phyloP scores from a whole-genome alignment of 2,329 filamentous ascomycete species.

The Clonostachys chloroleuca region DNA sequence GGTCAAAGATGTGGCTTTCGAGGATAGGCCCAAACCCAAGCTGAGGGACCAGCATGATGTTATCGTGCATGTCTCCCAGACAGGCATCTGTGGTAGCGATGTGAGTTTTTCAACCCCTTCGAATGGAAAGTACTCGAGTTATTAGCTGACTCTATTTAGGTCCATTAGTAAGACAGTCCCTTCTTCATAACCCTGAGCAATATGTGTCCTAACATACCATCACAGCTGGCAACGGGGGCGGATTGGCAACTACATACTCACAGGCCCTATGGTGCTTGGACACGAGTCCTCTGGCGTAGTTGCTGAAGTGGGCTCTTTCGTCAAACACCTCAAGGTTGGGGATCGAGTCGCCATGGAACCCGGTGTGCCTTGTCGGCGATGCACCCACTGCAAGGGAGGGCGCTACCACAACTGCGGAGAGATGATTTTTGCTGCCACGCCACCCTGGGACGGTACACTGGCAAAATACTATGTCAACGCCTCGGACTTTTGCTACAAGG shows the following conservation, averaged over 20 bases:
- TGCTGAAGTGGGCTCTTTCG: conserved; percentile 29
- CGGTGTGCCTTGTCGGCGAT: conserved; percentile 37
- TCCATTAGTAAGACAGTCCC: no score
- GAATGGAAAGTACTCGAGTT: no score
- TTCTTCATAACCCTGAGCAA: neutral
- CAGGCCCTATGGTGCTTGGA: conserved; percentile 38
- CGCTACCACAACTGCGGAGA: conserved; percentile 33
- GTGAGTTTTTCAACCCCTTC: conserved; percentile 9
- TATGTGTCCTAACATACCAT: neutral
- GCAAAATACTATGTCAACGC: conserved; percentile 41
- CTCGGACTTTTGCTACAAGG: conserved; percentile 38
- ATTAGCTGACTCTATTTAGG: no score
- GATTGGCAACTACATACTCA: conserved; percentile 38
- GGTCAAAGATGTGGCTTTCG: conserved; percentile 36
- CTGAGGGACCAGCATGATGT: conserved; percentile 34
- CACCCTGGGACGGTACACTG: conserved; percentile 43
- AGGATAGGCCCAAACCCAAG: conserved; percentile 32
- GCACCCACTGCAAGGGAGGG: conserved; percentile 33
- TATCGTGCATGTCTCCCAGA: conserved; percentile 36
- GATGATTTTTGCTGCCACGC: conserved; percentile 43
- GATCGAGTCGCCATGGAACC: conserved; percentile 44
- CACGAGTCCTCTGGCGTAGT: conserved; percentile 38
- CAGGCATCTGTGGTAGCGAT: conserved; percentile 41
- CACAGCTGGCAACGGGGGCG: conserved; percentile 41
- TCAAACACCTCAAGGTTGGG: conserved; percentile 34